A percentile compares a stretch with the other conserved stretches of the same genome.
Conservation (phyloP, 2,329 filamentous ascomycete genomes). For the Sclerotiophoma versabilis region DNA sequence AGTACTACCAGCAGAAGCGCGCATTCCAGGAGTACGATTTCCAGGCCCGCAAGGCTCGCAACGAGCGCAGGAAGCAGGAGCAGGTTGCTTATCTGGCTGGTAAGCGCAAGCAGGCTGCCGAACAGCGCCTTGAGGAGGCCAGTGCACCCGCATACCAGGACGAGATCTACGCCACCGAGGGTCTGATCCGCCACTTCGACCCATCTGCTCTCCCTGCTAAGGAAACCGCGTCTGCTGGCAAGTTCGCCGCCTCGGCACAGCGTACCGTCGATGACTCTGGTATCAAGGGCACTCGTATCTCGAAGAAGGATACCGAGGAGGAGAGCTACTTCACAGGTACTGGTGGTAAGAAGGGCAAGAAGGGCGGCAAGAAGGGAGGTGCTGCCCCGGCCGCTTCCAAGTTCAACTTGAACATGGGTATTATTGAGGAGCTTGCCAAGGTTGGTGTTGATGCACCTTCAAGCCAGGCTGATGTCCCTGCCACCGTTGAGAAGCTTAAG, state of each 20-base stretch:
- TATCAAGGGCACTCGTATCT: constrained; percentile 83
- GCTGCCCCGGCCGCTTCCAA: constrained; percentile 60
- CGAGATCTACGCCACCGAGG: constrained; percentile 88
- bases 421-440: constrained; percentile 88
- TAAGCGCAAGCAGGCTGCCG: constrained; percentile 76
- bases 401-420: constrained; percentile 87
- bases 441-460: constrained; percentile 88
- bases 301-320: constrained; percentile 86
- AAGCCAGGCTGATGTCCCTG: constrained; percentile 81
- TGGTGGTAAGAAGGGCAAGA: constrained; percentile 85
- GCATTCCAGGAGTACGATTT: constrained; percentile 85
- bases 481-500: constrained; percentile 85
- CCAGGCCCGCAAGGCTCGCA: constrained; percentile 76
- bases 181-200: constrained; percentile 89
- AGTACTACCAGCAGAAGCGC: constrained; percentile 81
- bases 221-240: constrained; percentile 68
- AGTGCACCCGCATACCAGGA: constrained; percentile 88
- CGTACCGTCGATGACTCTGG: constrained; percentile 85
- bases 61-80: constrained; percentile 83
- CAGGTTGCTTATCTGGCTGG: constrained; percentile 75
- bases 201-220: constrained; percentile 70
- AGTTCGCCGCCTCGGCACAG: constrained; percentile 75
- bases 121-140: constrained; percentile 79
- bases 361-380: constrained; percentile 84
- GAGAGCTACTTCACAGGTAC: constrained; percentile 81